phyloP scores from a whole-genome alignment of 2,329 filamentous ascomycete genomes.

The Alternaria longipes region DNA sequence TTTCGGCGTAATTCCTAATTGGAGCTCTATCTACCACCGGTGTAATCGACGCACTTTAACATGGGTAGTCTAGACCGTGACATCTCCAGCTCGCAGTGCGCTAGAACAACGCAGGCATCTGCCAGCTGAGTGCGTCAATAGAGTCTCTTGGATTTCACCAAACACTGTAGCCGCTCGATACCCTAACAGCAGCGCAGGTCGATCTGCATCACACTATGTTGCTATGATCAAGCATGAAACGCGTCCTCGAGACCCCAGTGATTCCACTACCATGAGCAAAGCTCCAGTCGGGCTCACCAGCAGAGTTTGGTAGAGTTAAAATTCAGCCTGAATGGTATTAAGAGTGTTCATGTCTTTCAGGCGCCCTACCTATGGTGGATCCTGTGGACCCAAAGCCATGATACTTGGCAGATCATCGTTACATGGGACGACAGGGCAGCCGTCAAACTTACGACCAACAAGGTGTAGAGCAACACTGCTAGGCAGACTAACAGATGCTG shows the following conservation, averaged over 20 bases:
- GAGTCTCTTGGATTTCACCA: neutral
- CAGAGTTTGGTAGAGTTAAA: neutral
- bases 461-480: neutral
- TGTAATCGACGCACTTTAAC: neutral
- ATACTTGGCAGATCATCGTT: neutral
- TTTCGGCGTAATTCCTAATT: neutral
- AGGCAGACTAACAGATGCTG: neutral
- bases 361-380: neutral
- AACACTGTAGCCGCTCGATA: neutral
- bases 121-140: neutral
- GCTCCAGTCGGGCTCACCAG: neutral
- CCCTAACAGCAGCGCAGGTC: neutral
- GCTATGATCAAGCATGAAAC: neutral
- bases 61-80: neutral
- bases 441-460: neutral
- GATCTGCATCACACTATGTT: neutral
- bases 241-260: neutral
- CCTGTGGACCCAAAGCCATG: neutral
- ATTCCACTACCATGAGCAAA: neutral
- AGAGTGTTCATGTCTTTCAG: neutral
- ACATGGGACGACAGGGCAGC: neutral
- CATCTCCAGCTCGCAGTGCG: neutral
- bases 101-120: neutral
- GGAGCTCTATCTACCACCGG: neutral
- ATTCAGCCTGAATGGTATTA: too few species aligned